These are phyloP conservation scores for Primulina tabacum DNA, from an alignment of 257 asterid genomes.

Conservation along the genomic window DNA sequence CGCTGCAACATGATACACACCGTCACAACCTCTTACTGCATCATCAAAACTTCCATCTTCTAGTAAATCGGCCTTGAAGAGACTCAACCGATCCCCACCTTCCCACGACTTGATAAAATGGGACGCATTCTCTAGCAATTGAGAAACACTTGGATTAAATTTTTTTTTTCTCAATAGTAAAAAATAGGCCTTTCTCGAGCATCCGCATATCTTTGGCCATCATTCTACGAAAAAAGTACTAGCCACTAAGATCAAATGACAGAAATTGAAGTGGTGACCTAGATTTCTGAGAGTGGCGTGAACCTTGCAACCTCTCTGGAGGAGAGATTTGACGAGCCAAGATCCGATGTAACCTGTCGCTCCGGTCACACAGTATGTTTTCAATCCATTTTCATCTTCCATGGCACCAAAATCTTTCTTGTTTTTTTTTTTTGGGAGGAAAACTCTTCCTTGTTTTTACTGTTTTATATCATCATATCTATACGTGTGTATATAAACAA, in stretches of 20 bases:
- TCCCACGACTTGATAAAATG: conserved; percentile 46
- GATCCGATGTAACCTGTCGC: conserved; percentile 88
- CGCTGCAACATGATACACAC: conserved; percentile 87
- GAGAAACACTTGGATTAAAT: no score
- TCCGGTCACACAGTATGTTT: conserved; percentile 78
- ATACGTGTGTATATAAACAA: no score
- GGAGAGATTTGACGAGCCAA: conserved; percentile 81
- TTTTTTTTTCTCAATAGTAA: background rate
- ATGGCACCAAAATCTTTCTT: background rate
- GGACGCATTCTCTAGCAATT: conserved; percentile 55
- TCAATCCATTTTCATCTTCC: conserved; percentile 20
- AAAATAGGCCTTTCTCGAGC: background rate
- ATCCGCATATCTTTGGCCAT: background rate
- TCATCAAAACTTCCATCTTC: conserved; percentile 89
- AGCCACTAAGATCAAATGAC: no score
- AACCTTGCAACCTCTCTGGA: conserved; percentile 51
- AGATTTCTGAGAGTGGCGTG: conserved; percentile 76
- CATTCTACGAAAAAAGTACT: background rate
- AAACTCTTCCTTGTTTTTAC: no score
- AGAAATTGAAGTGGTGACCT: conserved; percentile 31
- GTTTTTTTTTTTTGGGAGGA: no score
- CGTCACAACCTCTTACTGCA: conserved; percentile 69
- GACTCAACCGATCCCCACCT: conserved; percentile 45
- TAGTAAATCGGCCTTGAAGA: conserved; percentile 64
- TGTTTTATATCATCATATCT: no score